Conservation (phyloP, 495 filamentous ascomycete species). For the Pseudevernia furfuracea region DNA sequence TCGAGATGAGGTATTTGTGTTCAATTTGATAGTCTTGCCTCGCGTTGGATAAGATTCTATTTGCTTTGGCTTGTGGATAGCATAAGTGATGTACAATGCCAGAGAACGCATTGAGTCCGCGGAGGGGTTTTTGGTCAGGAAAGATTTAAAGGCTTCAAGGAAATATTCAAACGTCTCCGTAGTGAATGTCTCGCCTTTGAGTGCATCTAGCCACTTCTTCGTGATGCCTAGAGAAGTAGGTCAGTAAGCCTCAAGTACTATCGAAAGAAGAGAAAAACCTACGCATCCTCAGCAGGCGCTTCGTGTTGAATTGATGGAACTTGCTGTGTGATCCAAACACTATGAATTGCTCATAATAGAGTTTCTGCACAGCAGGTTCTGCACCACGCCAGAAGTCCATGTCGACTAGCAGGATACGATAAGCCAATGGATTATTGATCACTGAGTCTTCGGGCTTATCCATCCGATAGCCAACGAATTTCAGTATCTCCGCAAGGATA, state of each 20-base stretch:
- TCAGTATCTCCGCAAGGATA: constrained; percentile 67
- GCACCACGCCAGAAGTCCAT: constrained; percentile 84
- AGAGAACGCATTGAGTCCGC: constrained; percentile 79
- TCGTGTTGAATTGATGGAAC: constrained; percentile 83
- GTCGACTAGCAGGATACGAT: constrained; percentile 84
- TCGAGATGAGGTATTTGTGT: constrained; percentile 27
- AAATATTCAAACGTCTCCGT: constrained; percentile 64
- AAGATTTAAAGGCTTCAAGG: constrained; percentile 62
- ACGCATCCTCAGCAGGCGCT: constrained; percentile 83
- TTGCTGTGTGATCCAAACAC: constrained; percentile 77
- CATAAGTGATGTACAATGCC: constrained; percentile 87
- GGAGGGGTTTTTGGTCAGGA: constrained; percentile 71
- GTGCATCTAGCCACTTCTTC: constrained; percentile 78
- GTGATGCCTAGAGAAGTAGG: constrained; percentile 58
- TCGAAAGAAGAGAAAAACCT: constrained; percentile 36
- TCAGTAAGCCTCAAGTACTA: constrained; percentile 16
- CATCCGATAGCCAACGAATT: constrained; percentile 79
- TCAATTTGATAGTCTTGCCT: constrained; percentile 45
- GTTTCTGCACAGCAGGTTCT: constrained; percentile 60
- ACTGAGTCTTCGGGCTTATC: constrained; percentile 72
- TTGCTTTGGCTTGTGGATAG: constrained; percentile 55
- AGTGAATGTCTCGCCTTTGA: constrained; percentile 76
- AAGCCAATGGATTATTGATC: constrained; percentile 91
- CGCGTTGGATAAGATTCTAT: constrained; percentile 14
- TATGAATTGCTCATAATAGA: constrained; percentile 89